phyloP scores from a whole-genome alignment of 2,329 filamentous ascomycete genomes.

The Bipolaris gigantea region DNA sequence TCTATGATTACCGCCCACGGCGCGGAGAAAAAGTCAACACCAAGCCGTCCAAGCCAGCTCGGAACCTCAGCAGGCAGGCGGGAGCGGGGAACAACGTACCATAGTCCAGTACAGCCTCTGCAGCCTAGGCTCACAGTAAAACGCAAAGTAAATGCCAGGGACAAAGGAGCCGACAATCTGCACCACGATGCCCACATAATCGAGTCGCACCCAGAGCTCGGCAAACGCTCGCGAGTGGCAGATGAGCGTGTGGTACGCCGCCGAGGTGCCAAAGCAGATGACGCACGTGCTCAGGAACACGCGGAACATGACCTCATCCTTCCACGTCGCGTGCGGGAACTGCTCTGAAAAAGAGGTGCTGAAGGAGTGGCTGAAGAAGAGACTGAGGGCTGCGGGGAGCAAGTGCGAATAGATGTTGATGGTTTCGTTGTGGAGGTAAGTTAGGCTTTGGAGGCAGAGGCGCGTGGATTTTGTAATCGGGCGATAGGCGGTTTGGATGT shows the following conservation, averaged over 20 bases:
- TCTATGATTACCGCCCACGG: background rate
- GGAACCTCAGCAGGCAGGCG: too few relatives aligned
- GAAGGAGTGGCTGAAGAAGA: constrained; percentile 14
- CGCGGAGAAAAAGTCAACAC: too few relatives aligned
- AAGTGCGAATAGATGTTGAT: constrained; percentile 71
- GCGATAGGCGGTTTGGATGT: constrained; percentile 63
- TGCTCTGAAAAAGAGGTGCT: constrained; percentile 8
- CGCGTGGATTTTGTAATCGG: constrained; percentile 61
- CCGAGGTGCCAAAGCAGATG: constrained; percentile 47
- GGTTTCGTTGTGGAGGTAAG: constrained; percentile 65
- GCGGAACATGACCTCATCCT: constrained; percentile 27
- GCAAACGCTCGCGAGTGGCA: constrained; percentile 78
- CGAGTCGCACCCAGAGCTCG: constrained; percentile 81
- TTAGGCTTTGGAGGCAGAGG: constrained; percentile 57
- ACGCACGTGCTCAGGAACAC: constrained; percentile 35
- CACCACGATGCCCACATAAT: constrained; percentile 87
- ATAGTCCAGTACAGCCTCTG: constrained; percentile 47
- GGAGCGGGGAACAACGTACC: constrained; percentile 21
- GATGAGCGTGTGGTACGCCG: constrained; percentile 76
- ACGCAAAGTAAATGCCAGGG: constrained; percentile 68
- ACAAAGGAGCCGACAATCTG: constrained; percentile 88
- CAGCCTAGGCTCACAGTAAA: constrained; percentile 43
- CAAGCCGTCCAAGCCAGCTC: too few relatives aligned
- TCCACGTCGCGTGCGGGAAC: constrained; percentile 13
- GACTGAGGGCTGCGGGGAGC: constrained; percentile 31